These are phyloP conservation scores for Bothriochloa decipiens DNA, from an alignment of 176 grass and related monocot genomes.

Conservation along the genomic window DNA sequence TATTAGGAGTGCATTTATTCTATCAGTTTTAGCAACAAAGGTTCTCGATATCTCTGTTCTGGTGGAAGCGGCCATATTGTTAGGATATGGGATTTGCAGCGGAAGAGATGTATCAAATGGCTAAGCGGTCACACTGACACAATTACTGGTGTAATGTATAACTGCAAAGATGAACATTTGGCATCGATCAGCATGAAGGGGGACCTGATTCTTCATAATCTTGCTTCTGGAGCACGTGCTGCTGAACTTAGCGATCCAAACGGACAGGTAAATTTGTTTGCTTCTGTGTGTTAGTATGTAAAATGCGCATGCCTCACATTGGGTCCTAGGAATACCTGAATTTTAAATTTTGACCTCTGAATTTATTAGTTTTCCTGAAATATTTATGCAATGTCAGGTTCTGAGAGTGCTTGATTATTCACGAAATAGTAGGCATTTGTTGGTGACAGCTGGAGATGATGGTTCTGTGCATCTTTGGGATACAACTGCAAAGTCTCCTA, in stretches of 20 bases:
- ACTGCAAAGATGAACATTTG: slow-evolving; percentile 95
- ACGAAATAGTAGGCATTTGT: slow-evolving; percentile 79
- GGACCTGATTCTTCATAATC: slow-evolving; percentile 99
- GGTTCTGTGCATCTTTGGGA: slow-evolving; percentile 99
- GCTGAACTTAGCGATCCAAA: slow-evolving; percentile 98
- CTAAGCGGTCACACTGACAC: slow-evolving; percentile 86
- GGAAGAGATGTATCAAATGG: slow-evolving; percentile 97
- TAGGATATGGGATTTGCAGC: slow-evolving; percentile 95
- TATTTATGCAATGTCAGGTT: slow-evolving; percentile 68
- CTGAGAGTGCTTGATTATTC: slow-evolving; percentile 99
- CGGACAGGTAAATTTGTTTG: slow-evolving; percentile 70
- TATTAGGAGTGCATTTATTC: slow-evolving; percentile 90
- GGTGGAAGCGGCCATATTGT: slow-evolving; percentile 94
- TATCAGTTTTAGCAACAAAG: slow-evolving; percentile 98
- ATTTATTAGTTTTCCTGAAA: slow-evolving; percentile 35
- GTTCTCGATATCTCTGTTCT: slow-evolving; percentile 96
- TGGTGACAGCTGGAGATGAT: slow-evolving; percentile 93
- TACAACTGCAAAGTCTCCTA: slow-evolving; percentile 84
- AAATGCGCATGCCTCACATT: background rate
- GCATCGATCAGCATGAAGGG: slow-evolving; percentile 95
- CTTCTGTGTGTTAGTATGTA: slow-evolving; percentile 22
- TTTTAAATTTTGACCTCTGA: slow-evolving; percentile 24
- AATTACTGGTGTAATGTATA: slow-evolving; percentile 97
- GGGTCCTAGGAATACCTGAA: slow-evolving; percentile 26
- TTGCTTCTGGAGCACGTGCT: slow-evolving; percentile 90